A percentile compares a stretch with the other conserved stretches of the same genome.
Evolutionary conservation across 148 eudicot species (phyloP).

Genomic region (Silene uniflora): DNA sequence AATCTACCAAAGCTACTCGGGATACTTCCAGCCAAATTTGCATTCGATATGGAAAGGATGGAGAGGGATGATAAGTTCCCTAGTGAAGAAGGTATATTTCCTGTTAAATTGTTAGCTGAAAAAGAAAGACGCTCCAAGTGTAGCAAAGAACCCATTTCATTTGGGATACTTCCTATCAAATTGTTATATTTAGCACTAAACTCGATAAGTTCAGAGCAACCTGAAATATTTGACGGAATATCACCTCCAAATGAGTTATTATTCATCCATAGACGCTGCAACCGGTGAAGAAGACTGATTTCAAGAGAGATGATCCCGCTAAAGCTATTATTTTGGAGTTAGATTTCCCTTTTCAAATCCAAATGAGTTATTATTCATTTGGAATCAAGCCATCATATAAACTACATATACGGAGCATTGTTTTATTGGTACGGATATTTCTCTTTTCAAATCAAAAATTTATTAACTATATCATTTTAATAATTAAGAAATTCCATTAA

Average conservation of each 20-base stretch:
- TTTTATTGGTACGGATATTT: too few relatives aligned
- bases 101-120: neutral
- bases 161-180: constrained; percentile 27
- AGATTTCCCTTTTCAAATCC: neutral
- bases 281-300: constrained; percentile 8
- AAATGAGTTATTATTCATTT: too few relatives aligned
- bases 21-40: constrained; percentile 1
- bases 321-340: constrained; percentile 2
- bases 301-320: neutral
- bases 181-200: constrained; percentile 8
- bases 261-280: neutral
- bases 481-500: too few relatives aligned
- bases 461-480: too few relatives aligned
- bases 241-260: too few relatives aligned
- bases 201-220: neutral
- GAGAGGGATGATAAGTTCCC: constrained; percentile 5
- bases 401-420: too few relatives aligned
- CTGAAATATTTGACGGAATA: constrained; percentile 8
- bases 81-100: constrained; percentile 2
- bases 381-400: too few relatives aligned
- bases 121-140: constrained; percentile 4
- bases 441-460: too few relatives aligned
- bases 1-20: constrained; percentile 6
- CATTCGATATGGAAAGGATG: neutral
- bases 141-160: constrained; percentile 9